Base-by-base conservation (phyloP, 768 basidiomycete genomes). In the Pleurotus tuber-regium region DNA sequence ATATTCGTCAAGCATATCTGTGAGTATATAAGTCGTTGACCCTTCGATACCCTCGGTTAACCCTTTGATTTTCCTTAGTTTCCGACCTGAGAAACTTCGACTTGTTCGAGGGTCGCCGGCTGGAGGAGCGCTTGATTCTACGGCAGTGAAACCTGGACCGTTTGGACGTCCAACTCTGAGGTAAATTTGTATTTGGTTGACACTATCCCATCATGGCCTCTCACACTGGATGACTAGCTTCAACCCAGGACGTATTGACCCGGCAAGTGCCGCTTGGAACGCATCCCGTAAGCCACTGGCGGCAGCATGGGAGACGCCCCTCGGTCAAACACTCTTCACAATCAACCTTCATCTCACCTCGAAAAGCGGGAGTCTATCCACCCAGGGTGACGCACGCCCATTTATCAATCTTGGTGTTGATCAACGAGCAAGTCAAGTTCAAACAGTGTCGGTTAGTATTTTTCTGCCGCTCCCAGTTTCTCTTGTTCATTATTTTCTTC, bases 161-260 rank as follows among this genome's bases (percentile, higher is more conserved):
- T 55, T 64, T 18, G 49, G 49, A 12, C 35, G 33, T 12, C n/a
- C 28, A 10, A 16, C 24, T 23, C 18, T 50, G 10, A 50, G 25
- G 49, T 50, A 19, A 29, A 24, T 30, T 8, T 11, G 14, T 9
- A 8, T 18, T 7, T 47, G 44, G 28, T 24, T 47, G 16, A n/a
- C n/a, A n/a, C n/a, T n/a, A n/a, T n/a, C n/a, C n/a, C n/a, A 21
- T 30, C 25, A n/a, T 46, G 11, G 26, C 29, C 8, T 42, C 43
- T 46, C 24, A 46, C n/a, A 26, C 29, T 26, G 29, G 21, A 19
- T 18, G 8, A 33, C 16, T 46, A 85, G 82, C 54, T 72, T 77
- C 57, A 84, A 86, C 55, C 83, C 83, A 30, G 82, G 82, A 16
- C 79, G 82, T 46, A 77, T 86, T 41, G 78, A 83, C 38, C 84